Percentiles rank a stretch among this genome's conserved stretches.
Conservation (phyloP, 1,139 yeast species). For the Taphrina betulina region DNA sequence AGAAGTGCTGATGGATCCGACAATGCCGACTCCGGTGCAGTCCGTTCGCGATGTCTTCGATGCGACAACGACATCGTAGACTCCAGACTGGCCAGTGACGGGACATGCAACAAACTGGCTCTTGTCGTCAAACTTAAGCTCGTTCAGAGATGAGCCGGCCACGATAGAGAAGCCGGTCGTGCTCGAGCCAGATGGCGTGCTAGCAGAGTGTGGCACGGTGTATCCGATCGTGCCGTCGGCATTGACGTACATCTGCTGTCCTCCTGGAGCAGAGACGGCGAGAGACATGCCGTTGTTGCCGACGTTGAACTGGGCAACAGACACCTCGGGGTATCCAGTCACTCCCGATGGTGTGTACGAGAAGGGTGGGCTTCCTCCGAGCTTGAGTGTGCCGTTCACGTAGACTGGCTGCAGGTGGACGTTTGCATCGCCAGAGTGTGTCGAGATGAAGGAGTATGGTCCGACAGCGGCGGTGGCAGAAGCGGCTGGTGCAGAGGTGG, state of each 20-base stretch:
- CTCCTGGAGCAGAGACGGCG: constrained; percentile 23
- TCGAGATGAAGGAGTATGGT: constrained; percentile 15
- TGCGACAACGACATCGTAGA: constrained; percentile 15
- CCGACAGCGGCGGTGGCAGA: neutral
- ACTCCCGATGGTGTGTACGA: constrained; percentile 6
- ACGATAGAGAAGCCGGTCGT: constrained; percentile 20
- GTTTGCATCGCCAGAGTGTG: constrained; percentile 16
- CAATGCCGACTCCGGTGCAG: constrained; percentile 18
- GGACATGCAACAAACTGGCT: constrained; percentile 23
- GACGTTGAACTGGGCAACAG: neutral
- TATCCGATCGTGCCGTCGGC: constrained; percentile 25
- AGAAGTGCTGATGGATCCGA: neutral
- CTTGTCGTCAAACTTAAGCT: constrained; percentile 8
- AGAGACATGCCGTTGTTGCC: constrained; percentile 1
- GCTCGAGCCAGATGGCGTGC: constrained; percentile 4
- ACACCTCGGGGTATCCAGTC: neutral
- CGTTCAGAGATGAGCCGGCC: neutral
- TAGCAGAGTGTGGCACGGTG: constrained; percentile 26
- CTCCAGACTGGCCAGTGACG: constrained; percentile 5
- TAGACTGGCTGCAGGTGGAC: constrained; percentile 17
- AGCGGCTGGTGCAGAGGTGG: constrained; percentile 10
- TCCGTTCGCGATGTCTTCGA: constrained; percentile 19
- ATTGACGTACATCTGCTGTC: constrained; percentile 25
- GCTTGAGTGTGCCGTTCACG: constrained; percentile 5
- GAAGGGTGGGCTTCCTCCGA: constrained; percentile 14